These are phyloP conservation scores for Mimosa bimucronata DNA, from an alignment of 306 rosid species.

Conservation along the genomic window DNA sequence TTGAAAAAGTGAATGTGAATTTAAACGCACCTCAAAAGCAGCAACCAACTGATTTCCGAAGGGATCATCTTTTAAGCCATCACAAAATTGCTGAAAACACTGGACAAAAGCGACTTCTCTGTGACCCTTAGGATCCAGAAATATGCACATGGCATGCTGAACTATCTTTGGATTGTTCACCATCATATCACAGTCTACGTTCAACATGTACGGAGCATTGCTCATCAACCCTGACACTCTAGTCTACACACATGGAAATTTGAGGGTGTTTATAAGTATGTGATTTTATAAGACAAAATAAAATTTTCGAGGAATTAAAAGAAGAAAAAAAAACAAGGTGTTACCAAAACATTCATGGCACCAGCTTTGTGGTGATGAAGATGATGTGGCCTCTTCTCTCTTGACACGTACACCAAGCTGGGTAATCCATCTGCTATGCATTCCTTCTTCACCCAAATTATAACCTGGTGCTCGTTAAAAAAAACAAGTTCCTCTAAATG, in stretches of 20 bases:
- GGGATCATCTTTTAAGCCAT: constrained; percentile 64
- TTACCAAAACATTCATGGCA: constrained; percentile 80
- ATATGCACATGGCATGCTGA: too few relatives aligned
- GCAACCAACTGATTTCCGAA: constrained; percentile 61
- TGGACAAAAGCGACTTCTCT: constrained; percentile 72
- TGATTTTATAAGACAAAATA: neutral
- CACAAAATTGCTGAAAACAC: constrained; percentile 54
- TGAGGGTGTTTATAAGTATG: neutral
- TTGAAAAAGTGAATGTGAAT: neutral
- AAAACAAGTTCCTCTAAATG: too few relatives aligned
- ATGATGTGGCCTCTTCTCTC: constrained; percentile 43
- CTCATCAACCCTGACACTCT: constrained; percentile 76
- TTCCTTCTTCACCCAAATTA: constrained; percentile 60
- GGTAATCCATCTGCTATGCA: constrained; percentile 44
- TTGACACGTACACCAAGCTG: constrained; percentile 60
- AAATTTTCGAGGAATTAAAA: neutral
- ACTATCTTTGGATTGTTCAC: constrained; percentile 56
- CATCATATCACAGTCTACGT: constrained; percentile 84
- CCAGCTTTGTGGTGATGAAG: constrained; percentile 76
- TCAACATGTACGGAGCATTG: constrained; percentile 68
- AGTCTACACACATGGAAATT: constrained; percentile 39
- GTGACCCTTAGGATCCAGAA: constrained; percentile 43
- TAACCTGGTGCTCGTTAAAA: constrained; percentile 41
- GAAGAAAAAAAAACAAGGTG: neutral
- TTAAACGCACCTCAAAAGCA: constrained; percentile 22